A percentile compares a stretch with the other conserved stretches of the same genome.
phyloP scores from a whole-genome alignment of 148 eudicot genomes.

The Nepenthes gracilis region DNA sequence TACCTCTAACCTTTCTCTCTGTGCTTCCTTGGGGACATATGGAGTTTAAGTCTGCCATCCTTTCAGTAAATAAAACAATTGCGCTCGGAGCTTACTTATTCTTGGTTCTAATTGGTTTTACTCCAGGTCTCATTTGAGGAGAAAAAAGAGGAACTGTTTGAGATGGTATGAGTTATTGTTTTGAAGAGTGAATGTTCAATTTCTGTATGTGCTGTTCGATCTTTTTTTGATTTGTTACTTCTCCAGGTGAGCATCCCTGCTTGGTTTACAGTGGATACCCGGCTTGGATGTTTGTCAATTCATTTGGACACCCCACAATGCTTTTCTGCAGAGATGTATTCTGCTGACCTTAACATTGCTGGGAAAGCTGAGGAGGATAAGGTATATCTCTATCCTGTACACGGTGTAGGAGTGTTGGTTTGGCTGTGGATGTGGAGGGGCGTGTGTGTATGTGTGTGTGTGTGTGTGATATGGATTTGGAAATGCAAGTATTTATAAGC shows the following conservation, averaged over 20 bases:
- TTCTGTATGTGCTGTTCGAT: background rate
- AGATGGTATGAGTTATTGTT: conserved; percentile 53
- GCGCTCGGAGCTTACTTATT: background rate
- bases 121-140: conserved; percentile 78
- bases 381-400: conserved; percentile 25
- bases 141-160: conserved; percentile 82
- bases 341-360: conserved; percentile 67
- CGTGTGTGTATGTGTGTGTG: too few relatives aligned
- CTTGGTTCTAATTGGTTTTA: conserved; percentile 7
- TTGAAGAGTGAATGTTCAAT: background rate
- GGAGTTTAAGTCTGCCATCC: background rate
- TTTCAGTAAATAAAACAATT: background rate
- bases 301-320: conserved; percentile 97
- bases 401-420: too few relatives aligned
- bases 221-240: conserved; percentile 8
- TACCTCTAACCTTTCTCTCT: too few relatives aligned
- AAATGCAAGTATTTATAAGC: too few relatives aligned
- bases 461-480: too few relatives aligned
- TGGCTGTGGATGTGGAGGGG: too few relatives aligned
- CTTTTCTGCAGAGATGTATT: conserved; percentile 99
- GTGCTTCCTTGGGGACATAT: too few relatives aligned
- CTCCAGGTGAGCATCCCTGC: conserved; percentile 88
- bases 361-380: conserved; percentile 97
- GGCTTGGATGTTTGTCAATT: conserved; percentile 90
- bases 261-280: conserved; percentile 88